These are phyloP conservation scores for Exophiala calicioides DNA, from an alignment of 2,329 filamentous ascomycete genomes.

Conservation along the genomic window DNA sequence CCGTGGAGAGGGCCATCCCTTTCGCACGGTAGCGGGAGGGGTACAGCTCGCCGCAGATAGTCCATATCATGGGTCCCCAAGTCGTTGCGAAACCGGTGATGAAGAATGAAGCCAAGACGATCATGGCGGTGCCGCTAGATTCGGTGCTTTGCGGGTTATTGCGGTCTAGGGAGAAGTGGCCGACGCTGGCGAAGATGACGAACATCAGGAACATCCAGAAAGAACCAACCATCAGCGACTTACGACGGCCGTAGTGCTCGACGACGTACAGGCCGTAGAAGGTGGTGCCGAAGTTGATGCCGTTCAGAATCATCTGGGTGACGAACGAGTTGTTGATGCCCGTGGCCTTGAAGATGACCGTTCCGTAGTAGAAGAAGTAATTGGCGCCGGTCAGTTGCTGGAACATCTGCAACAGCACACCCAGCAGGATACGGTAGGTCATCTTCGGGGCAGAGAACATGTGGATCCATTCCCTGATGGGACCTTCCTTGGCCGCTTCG, in stretches of 20 bases:
- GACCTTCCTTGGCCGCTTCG: constrained; percentile 54
- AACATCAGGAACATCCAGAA: constrained; percentile 81
- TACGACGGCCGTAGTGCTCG: constrained; percentile 77
- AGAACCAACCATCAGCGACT: constrained; percentile 75
- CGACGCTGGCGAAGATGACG: constrained; percentile 59
- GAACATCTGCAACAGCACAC: constrained; percentile 48
- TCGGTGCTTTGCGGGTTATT: constrained; percentile 45
- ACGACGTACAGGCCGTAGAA: constrained; percentile 85
- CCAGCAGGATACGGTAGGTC: constrained; percentile 48
- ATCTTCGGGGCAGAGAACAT: constrained; percentile 52
- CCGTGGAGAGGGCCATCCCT: constrained; percentile 43
- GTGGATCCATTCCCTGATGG: constrained; percentile 44
- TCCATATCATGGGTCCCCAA: constrained; percentile 68
- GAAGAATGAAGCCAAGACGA: constrained; percentile 72
- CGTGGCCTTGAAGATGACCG: constrained; percentile 60
- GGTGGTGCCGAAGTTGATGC: constrained; percentile 84
- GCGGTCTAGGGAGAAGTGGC: constrained; percentile 47
- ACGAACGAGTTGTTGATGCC: constrained; percentile 77
- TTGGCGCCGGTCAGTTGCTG: constrained; percentile 53
- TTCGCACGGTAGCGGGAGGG: constrained; percentile 44
- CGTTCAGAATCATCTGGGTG: constrained; percentile 79
- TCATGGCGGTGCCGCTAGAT: constrained; percentile 65
- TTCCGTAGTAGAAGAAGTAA: constrained; percentile 56
- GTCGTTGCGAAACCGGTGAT: constrained; percentile 79
- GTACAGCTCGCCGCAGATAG: constrained; percentile 48